Percentiles rank a stretch among this genome's conserved stretches.
Evolutionary conservation across 306 rosid species (phyloP).

Genomic region (Mimosa bimucronata): DNA sequence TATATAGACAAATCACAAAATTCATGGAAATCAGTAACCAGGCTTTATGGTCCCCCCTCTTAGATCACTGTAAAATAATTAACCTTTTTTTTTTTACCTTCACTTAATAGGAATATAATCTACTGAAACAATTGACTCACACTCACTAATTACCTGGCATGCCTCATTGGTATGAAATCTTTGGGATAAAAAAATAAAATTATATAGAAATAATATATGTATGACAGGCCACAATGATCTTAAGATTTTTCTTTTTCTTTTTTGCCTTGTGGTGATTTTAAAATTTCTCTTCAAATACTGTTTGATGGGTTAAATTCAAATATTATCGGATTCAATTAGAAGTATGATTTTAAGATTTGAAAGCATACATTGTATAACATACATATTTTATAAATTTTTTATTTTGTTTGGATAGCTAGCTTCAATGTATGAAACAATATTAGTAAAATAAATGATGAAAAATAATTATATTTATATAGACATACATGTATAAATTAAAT

Average conservation of each 20-base stretch:
- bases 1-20: constrained; percentile 30
- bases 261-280: neutral
- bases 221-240: neutral
- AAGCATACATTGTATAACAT: neutral
- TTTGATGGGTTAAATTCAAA: too few relatives aligned
- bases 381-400: neutral
- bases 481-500: too few relatives aligned
- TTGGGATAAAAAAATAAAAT: neutral
- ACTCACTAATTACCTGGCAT: neutral
- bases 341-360: too few relatives aligned
- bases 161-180: neutral
- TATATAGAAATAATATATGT: too few relatives aligned
- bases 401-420: neutral
- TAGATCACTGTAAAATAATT: neutral
- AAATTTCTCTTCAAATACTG: neutral
- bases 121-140: neutral
- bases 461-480: too few relatives aligned
- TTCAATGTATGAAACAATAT: neutral
- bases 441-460: neutral
- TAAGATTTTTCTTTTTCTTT: neutral
- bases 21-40: neutral
- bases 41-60: neutral
- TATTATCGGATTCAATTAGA: too few relatives aligned
- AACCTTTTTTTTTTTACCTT: neutral
- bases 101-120: neutral